Conservation (phyloP, 768 basidiomycete genomes). For the Tulasnella sp. region DNA sequence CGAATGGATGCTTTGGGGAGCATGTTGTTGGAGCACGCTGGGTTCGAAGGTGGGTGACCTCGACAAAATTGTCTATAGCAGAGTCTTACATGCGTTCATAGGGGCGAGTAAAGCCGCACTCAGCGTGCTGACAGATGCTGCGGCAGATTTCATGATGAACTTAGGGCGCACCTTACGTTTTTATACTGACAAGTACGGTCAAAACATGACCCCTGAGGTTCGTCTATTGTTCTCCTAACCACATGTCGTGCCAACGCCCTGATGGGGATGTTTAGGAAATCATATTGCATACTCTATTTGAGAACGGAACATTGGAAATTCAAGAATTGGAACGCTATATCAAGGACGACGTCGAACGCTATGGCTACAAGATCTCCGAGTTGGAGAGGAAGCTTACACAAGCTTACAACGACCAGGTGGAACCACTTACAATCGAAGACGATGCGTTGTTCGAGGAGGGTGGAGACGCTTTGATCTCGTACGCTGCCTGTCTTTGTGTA, state of each 20-base stretch:
- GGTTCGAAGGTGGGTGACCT: conserved; percentile 67
- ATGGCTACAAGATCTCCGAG: conserved; percentile 62
- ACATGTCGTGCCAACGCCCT: background rate
- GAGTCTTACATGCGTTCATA: conserved; percentile 22
- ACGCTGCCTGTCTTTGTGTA: conserved; percentile 21
- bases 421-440: conserved; percentile 39
- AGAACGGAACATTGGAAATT: conserved; percentile 69
- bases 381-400: conserved; percentile 76
- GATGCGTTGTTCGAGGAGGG: conserved; percentile 57
- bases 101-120: conserved; percentile 66
- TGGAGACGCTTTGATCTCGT: conserved; percentile 55
- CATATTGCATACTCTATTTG: conserved; percentile 78
- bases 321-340: conserved; percentile 78
- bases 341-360: conserved; percentile 74
- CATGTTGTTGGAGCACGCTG: conserved; percentile 72
- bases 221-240: conserved; percentile 19
- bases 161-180: conserved; percentile 78
- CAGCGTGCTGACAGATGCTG: conserved; percentile 63
- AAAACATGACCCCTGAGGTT: conserved; percentile 78
- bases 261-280: conserved; percentile 80
- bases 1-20: background rate
- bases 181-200: conserved; percentile 65
- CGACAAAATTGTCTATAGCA: background rate
- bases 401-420: conserved; percentile 70
- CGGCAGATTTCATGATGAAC: conserved; percentile 70